Conservation (phyloP, 176 grass and related monocot species). For the Phoenix dactylifera region DNA sequence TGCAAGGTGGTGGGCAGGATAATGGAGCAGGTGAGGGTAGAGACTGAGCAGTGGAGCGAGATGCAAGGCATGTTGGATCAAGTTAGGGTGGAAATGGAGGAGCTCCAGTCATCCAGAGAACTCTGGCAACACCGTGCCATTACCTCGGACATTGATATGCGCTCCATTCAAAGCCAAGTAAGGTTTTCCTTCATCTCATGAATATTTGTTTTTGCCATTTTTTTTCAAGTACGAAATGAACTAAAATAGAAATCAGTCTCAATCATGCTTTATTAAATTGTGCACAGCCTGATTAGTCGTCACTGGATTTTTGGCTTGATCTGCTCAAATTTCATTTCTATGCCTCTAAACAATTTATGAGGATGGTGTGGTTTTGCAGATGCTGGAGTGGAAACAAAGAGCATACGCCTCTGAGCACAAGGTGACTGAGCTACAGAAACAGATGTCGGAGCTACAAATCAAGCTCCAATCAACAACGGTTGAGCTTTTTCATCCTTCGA, state of each 20-base stretch:
- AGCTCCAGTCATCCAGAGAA: constrained; percentile 65
- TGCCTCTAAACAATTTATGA: too few species aligned
- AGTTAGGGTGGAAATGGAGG: constrained; percentile 80
- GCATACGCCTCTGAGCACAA: constrained; percentile 42
- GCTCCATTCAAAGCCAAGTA: constrained; percentile 71
- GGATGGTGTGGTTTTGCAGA: constrained; percentile 22
- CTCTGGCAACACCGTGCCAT: constrained; percentile 63
- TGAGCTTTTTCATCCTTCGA: constrained; percentile 12
- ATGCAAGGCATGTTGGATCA: constrained; percentile 95
- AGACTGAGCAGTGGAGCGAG: constrained; percentile 84
- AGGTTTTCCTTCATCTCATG: constrained; percentile 5
- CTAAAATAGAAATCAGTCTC: too few species aligned
- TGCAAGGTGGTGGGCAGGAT: constrained; percentile 70
- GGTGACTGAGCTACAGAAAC: constrained; percentile 38
- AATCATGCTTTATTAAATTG: too few species aligned
- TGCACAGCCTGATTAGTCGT: too few species aligned
- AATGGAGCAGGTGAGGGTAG: constrained; percentile 83
- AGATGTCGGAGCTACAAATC: constrained; percentile 52
- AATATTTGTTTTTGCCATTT: too few species aligned
- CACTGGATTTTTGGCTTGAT: too few species aligned
- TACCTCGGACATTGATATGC: constrained; percentile 56
- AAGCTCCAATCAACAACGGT: constrained; percentile 45
- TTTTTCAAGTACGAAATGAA: too few species aligned
- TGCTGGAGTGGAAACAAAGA: constrained; percentile 64
- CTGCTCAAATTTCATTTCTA: too few species aligned